A percentile compares a stretch with the other conserved stretches of the same genome.
phyloP scores from a whole-genome alignment of 140 eudicot species.

The Flaveria floridana region DNA sequence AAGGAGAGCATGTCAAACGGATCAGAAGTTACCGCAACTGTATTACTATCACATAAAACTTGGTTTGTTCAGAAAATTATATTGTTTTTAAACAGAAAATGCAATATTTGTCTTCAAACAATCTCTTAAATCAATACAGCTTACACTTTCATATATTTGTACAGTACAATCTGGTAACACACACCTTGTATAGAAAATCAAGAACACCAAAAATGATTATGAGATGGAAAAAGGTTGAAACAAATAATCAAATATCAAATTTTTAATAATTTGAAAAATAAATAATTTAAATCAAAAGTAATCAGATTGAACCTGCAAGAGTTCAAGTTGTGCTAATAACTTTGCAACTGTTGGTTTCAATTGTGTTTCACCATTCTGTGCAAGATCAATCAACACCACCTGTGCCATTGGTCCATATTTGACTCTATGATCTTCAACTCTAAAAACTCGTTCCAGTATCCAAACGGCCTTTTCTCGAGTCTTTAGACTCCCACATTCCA shows the following conservation, averaged over 20 bases:
- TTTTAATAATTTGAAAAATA: slow-evolving; percentile 16
- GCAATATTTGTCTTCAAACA: slow-evolving; percentile 11
- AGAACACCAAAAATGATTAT: slow-evolving; percentile 36
- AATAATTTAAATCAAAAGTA: slow-evolving; percentile 50
- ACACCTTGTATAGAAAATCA: slow-evolving; percentile 26
- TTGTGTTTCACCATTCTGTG: slow-evolving; percentile 68
- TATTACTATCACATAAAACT: background rate
- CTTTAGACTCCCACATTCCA: slow-evolving; percentile 54
- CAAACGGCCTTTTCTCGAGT: slow-evolving; percentile 72
- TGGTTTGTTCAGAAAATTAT: background rate
- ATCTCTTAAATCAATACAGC: slow-evolving; percentile 21
- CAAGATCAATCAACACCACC: slow-evolving; percentile 66
- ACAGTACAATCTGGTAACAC: slow-evolving; percentile 24
- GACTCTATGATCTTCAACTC: slow-evolving; percentile 54
- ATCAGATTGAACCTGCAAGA: slow-evolving; percentile 72
- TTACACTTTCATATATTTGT: slow-evolving; percentile 30
- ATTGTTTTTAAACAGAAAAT: background rate
- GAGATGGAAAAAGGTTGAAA: slow-evolving; percentile 17
- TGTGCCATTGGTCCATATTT: slow-evolving; percentile 67
- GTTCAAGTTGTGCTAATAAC: slow-evolving; percentile 82
- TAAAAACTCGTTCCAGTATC: slow-evolving; percentile 69
- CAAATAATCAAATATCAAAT: slow-evolving; percentile 22
- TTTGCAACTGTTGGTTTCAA: slow-evolving; percentile 69
- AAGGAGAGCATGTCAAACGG: background rate
- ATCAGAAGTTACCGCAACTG: background rate